These are phyloP conservation scores for Capillidium rhysosporum DNA, from an alignment of 371 early-diverging fungal genomes.

Conservation along the genomic window DNA sequence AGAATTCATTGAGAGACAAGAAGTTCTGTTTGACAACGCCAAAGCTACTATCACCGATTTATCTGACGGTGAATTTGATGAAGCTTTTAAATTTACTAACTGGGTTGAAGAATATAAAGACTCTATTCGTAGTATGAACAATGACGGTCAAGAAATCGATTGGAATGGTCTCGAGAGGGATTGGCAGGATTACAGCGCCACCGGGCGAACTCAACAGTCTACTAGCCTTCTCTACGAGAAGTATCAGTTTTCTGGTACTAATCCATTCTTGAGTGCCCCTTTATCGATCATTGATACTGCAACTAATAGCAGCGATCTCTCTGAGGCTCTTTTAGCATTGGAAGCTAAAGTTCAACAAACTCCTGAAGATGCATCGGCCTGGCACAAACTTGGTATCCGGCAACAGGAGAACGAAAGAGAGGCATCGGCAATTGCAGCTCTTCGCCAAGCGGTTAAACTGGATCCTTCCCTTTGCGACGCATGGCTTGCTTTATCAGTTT, in stretches of 20 bases:
- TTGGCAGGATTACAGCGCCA: conserved; percentile 39
- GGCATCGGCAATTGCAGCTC: conserved; percentile 68
- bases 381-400: conserved; percentile 67
- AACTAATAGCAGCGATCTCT: conserved; percentile 30
- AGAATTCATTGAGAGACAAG: conserved; percentile 24
- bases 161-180: conserved; percentile 61
- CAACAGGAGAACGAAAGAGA: conserved; percentile 96
- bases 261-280: conserved; percentile 42
- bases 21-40: conserved; percentile 33
- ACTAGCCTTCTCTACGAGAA: conserved; percentile 36
- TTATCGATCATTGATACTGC: conserved; percentile 19
- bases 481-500: conserved; percentile 73
- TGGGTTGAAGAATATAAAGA: conserved; percentile 53
- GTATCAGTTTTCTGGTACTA: conserved; percentile 57
- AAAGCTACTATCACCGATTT: conserved; percentile 15
- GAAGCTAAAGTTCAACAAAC: conserved; percentile 79
- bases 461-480: conserved; percentile 51
- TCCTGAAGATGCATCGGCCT: conserved; percentile 55
- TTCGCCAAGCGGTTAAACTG: conserved; percentile 53
- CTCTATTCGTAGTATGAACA: conserved; percentile 41
- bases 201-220: conserved; percentile 34
- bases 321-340: conserved; percentile 72
- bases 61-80: conserved; percentile 16
- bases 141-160: conserved; percentile 37
- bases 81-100: conserved; percentile 24